Percentiles rank a stretch among this genome's conserved stretches.
Conservation (phyloP, 2,329 filamentous ascomycete genomes). For the Berkeleyomyces basicola region DNA sequence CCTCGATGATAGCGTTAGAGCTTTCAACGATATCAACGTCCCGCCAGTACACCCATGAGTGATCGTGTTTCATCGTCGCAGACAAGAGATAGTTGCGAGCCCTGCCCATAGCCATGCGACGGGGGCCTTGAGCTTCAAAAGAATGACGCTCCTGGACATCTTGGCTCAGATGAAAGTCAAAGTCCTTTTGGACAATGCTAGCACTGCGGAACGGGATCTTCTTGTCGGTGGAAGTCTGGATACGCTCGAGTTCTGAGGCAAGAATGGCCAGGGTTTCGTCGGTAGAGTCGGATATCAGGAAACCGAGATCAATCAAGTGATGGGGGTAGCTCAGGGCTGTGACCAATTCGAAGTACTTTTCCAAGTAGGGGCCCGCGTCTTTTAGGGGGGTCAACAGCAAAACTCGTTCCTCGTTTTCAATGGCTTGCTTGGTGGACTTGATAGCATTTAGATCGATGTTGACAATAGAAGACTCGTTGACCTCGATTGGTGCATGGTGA, state of each 20-base stretch:
- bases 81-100: slow-evolving; percentile 85
- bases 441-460: slow-evolving; percentile 74
- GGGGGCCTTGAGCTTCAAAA: slow-evolving; percentile 74
- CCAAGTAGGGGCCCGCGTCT: slow-evolving; percentile 67
- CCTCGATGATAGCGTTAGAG: slow-evolving; percentile 73
- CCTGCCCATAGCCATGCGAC: slow-evolving; percentile 75
- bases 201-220: slow-evolving; percentile 74
- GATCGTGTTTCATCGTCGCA: slow-evolving; percentile 73
- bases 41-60: slow-evolving; percentile 98
- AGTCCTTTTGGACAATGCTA: slow-evolving; percentile 80
- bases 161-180: slow-evolving; percentile 59
- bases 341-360: slow-evolving; percentile 86
- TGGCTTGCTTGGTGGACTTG: slow-evolving; percentile 61
- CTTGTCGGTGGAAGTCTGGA: slow-evolving; percentile 60
- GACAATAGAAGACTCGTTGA: slow-evolving; percentile 67
- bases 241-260: slow-evolving; percentile 66
- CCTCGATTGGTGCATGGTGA: slow-evolving; percentile 70
- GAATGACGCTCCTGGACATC: slow-evolving; percentile 67
- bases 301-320: slow-evolving; percentile 83
- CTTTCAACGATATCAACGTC: slow-evolving; percentile 94
- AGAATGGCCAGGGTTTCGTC: slow-evolving; percentile 88
- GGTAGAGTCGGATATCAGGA: slow-evolving; percentile 78
- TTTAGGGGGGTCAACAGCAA: slow-evolving; percentile 86
- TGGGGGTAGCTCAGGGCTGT: slow-evolving; percentile 86
- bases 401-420: slow-evolving; percentile 68